Conservation (phyloP, 2,329 filamentous ascomycete species). For the Alternaria novae-zelandiae region DNA sequence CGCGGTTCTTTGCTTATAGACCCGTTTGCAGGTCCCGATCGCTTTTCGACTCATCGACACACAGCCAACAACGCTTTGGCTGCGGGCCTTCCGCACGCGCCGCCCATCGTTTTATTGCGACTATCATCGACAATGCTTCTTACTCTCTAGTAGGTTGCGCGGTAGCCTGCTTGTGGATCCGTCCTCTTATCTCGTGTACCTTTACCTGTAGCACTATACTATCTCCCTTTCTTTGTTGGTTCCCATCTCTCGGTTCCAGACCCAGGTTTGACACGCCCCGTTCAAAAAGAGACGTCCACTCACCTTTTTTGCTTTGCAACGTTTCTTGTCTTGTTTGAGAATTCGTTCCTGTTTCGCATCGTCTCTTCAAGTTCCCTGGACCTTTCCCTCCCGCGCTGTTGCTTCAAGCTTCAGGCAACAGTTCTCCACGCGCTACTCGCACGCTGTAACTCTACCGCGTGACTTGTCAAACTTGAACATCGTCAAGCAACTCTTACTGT, state of each 20-base stretch:
- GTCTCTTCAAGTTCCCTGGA: conserved; percentile 1
- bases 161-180: conserved; percentile 9
- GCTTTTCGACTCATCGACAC: conserved; percentile 13
- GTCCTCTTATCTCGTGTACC: conserved; percentile 19
- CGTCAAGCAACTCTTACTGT: conserved; percentile 9
- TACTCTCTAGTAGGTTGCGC: conserved; percentile 13
- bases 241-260: conserved; percentile 7
- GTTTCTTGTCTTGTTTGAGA: neutral
- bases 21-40: conserved; percentile 18
- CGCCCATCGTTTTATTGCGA: conserved; percentile 3
- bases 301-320: neutral
- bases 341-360: conserved; percentile 16
- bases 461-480: conserved; percentile 11
- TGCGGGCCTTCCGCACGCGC: conserved; percentile 24
- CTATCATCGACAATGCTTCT: conserved; percentile 19
- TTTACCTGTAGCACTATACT: conserved; percentile 21
- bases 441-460: conserved; percentile 15
- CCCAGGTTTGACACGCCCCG: conserved; percentile 1
- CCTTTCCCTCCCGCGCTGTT: conserved; percentile 21
- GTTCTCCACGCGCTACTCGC: conserved; percentile 8
- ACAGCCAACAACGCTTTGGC: conserved; percentile 14
- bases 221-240: conserved; percentile 14
- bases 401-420: conserved; percentile 21
- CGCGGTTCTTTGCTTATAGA: conserved; percentile 21
- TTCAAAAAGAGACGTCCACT: neutral